A percentile compares a stretch with the other conserved stretches of the same genome.
Conservation (phyloP, 768 basidiomycete genomes). For the Naganishia friedmannii region DNA sequence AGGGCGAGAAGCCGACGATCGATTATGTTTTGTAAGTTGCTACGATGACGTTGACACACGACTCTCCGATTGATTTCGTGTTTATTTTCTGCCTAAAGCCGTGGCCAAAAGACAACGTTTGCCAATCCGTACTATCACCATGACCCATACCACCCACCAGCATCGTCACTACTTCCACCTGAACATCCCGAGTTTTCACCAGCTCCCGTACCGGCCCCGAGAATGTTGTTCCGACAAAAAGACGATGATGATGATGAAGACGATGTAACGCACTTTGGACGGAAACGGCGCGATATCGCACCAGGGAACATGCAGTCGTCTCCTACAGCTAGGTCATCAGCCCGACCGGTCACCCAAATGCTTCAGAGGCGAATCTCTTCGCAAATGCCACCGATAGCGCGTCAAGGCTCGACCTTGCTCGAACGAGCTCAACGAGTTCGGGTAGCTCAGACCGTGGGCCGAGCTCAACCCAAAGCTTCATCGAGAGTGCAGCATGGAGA, state of each 20-base stretch:
- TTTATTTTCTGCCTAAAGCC: not conserved
- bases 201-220: conserved; percentile 21
- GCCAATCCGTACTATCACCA: conserved; percentile 28
- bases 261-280: not conserved
- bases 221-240: conserved; percentile 13
- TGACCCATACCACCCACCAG: conserved; percentile 16
- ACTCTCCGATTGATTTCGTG: not conserved
- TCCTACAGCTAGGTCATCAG: not conserved
- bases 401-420: conserved; percentile 12
- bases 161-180: conserved; percentile 19
- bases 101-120: conserved; percentile 29
- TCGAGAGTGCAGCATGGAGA: not conserved
- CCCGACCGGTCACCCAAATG: not conserved
- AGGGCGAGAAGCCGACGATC: conserved; percentile 24
- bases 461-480: not conserved
- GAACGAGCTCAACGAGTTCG: conserved; percentile 9
- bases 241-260: not conserved
- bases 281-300: not conserved
- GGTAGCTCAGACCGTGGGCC: not conserved
- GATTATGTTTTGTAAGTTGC: conserved; percentile 25
- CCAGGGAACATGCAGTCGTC: not conserved
- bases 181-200: conserved; percentile 30
- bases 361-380: conserved; percentile 19
- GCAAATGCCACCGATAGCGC: conserved; percentile 17
- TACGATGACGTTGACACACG: not conserved